Evolutionary conservation across 2,329 filamentous ascomycete genomes (phyloP), one percentile per base, ranked within the genome.

Genomic region (Trichoderma koningii): DNA sequence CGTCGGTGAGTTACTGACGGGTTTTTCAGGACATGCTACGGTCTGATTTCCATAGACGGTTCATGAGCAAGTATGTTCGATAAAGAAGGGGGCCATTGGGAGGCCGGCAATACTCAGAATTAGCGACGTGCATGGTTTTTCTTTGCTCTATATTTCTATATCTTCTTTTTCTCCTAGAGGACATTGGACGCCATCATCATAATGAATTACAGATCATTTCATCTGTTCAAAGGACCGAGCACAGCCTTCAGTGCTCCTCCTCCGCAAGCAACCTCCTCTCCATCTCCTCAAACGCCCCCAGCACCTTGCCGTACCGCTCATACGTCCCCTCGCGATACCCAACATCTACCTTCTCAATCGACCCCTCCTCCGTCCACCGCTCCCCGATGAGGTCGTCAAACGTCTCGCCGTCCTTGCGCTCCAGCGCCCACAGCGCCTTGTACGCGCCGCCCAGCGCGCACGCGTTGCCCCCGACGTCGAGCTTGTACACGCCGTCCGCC

Each of bases 1-100:
- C 21, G 14, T 56, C 26, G n/a, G 5, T 42, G 9, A 19, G 17
- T 41, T n/a, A 15, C 48, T 48, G 21, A 62, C 9, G 12, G 21
- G 38, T 50, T 62, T 57, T 45, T 59, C n/a, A 92, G 88, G 90
- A 98, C 78, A 83, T 97, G 73, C 80, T 98, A 68, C 88, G 94
- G 68, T 97, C 93, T 34, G 95, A 99, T 78, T 99, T 99, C 77
- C 95, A 99, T 82, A 95, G 93, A 79, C 89, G 93, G 68, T 99
- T 99, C 77, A 99, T 99, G 95, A 82, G 78, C 77, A 87, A 87
- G 73, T 87, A 87, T 69, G 85, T 87, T 68, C 79, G 84, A 76
- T 87, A 78, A 78, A 55, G 34, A n/a, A 19, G 45, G 60, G 60
- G 3, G 21, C 12, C 26, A 38, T 14, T 3, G 34, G 34, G 55